Base-by-base conservation (phyloP, 2,329 filamentous ascomycete species). In the Aquanectria penicillioides region DNA sequence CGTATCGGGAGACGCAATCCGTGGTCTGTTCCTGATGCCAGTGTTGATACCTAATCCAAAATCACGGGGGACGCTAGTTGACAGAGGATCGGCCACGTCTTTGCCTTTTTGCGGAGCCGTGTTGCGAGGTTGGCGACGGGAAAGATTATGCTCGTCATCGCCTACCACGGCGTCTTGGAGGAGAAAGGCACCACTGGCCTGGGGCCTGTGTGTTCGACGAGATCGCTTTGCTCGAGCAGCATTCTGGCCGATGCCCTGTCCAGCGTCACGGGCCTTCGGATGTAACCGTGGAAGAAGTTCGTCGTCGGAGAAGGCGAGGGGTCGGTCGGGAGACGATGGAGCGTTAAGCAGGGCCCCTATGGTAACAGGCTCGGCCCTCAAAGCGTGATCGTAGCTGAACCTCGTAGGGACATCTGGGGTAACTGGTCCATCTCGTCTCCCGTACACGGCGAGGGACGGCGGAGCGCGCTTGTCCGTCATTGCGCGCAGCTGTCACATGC, bases 111-210 rank as follows among this genome's bases (percentile, higher is more conserved):
- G 56, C 51, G 56, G 63, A 23, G 64, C 48, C 51, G 61, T 61
- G 59, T 69, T 63, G 59, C 68, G 70, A 26, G 69, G 66, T 18
- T 29, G 54, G 25, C 67, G 66, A 36, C 70, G 68, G 31, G 72
- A 77, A 31, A 58, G 70, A 37, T 71, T 71, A 13, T 66, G 59
- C 36, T 75, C 75, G 20, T 70, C 73, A 17, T 71, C 69, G 22
- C 69, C 69, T n/a, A 63, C 66, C 17, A 81, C 68, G 3, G 77
- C 69, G 62, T 83, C 81, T 25, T 79, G 74, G 12, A 86, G 75
- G 48, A 86, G 75, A 65, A 86, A 86, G 7, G 79, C 81, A 41
- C 82, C 81, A 61, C 75, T 79, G 6, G 81, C 75, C 13, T 81
- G 77, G 25, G 77, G 73, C 66, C 78, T 83, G 50, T 80, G 74